Base-by-base conservation (phyloP, 2,329 filamentous ascomycete species). In the Cordyceps farinosa region DNA sequence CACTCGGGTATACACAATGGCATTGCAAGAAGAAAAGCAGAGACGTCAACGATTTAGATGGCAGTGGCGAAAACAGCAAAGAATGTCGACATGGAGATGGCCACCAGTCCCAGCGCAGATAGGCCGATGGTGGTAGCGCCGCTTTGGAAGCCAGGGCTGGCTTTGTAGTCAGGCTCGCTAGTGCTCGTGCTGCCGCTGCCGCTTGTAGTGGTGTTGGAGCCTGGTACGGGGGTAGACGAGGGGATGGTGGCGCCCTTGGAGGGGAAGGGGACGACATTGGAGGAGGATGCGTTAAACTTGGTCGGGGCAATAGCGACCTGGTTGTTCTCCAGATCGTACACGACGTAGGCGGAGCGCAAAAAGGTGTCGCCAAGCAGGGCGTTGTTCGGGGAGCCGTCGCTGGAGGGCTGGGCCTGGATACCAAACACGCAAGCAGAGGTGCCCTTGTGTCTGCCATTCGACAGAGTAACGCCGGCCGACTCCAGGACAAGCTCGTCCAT, bases 261-360 rank as follows among this genome's bases (percentile, higher is more conserved):
- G 22, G 77, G 66, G 66, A 85, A 85, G 2, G 81, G 70, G 1
- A 84, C 76, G 36, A 85, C 73, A 62, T 84, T 80, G 47, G 77
- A 78, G 8, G 72, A 67, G 1, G 81, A 83, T 1, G 81, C 75
- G 70, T 84, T 85, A 72, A 86, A 85, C 64, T 84, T 76, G 11
- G 84, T 85, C 17, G 77, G 75, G 4, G 84, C 84, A 27, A 87
- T 72, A 22, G 71, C 83, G 62, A 87, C 76, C 68, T 86, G 75
- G 69, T 85, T 82, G 71, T 86, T 86, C 57, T 80, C 77, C 27
- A 86, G 73, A 66, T 87, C 84, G 66, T 85, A 87, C 8, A 86
- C 83, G 6, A 86, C 81, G 65, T 86, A 87, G 1, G 84, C 84
- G 1, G 83, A 86, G 61, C 84, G 80, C 38, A 87, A 72, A 69